Conservation (phyloP, 805 yeast species). For the Lipomyces sp. region DNA sequence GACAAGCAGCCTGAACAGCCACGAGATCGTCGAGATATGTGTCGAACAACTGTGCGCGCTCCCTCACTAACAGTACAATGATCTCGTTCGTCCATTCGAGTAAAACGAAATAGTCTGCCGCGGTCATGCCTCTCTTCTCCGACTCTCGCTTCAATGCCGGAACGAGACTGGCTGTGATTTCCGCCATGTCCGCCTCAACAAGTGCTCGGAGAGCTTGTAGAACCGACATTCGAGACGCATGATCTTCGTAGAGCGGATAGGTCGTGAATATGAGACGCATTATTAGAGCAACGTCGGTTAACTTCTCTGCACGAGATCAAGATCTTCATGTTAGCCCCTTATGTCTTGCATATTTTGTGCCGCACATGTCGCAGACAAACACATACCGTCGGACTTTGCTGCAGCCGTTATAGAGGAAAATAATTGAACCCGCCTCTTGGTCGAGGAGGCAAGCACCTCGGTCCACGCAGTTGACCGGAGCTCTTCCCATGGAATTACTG, state of each 20-base stretch:
- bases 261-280: conserved; percentile 23
- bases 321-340: too few species aligned
- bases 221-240: conserved; percentile 25
- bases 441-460: conserved; percentile 26
- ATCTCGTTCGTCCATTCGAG: conserved; percentile 29
- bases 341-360: neutral
- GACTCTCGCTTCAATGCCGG: conserved; percentile 19
- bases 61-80: neutral
- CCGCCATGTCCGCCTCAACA: neutral
- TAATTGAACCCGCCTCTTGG: conserved; percentile 18
- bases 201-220: conserved; percentile 13
- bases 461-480: conserved; percentile 14
- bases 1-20: conserved; percentile 13
- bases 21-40: conserved; percentile 13
- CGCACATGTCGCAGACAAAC: neutral
- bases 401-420: conserved; percentile 19
- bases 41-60: neutral
- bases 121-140: conserved; percentile 22
- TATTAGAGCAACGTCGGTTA: conserved; percentile 15
- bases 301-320: too few species aligned
- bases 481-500: conserved; percentile 18
- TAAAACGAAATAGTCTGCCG: conserved; percentile 26
- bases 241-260: conserved; percentile 28
- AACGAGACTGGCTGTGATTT: conserved; percentile 5
- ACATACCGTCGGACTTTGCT: conserved; percentile 16